A percentile compares a stretch with the other conserved stretches of the same genome.
Evolutionary conservation across 768 basidiomycete genomes (phyloP).

Genomic region (Tricholoma sp.): DNA sequence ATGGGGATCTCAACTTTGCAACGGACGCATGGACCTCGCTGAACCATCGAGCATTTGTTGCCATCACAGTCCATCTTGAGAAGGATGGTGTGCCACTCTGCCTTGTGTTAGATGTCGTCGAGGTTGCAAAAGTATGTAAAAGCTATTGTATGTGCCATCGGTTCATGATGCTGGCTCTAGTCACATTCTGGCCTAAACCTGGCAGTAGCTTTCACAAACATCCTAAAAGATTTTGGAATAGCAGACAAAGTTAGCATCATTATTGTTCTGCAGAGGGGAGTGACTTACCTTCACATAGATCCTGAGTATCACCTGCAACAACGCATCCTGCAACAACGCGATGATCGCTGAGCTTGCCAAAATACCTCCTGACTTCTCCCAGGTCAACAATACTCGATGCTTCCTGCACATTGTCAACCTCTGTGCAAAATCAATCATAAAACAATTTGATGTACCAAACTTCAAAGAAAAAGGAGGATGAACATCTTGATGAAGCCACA

Average conservation of each 20-base stretch:
- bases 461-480: too few relatives aligned
- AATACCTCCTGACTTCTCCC: too few relatives aligned
- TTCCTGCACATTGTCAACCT: too few relatives aligned
- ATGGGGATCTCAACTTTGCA: conserved; percentile 25
- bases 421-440: too few relatives aligned
- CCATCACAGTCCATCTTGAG: conserved; percentile 25
- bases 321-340: conserved; percentile 29
- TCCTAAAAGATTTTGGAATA: conserved; percentile 26
- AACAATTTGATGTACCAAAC: too few relatives aligned
- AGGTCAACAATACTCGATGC: too few relatives aligned
- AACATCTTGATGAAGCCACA: too few relatives aligned
- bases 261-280: too few relatives aligned
- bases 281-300: conserved; percentile 15
- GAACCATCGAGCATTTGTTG: conserved; percentile 26
- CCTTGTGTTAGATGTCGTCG: conserved; percentile 30
- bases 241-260: conserved; percentile 5
- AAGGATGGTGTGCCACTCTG: conserved; percentile 15
- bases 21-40: conserved; percentile 31
- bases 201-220: conserved; percentile 25
- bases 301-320: conserved; percentile 30
- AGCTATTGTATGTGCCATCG: too few relatives aligned
- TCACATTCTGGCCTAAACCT: conserved; percentile 33
- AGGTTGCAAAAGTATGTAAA: conserved; percentile 21
- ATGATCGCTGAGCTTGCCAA: conserved; percentile 27
- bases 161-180: not conserved